Percentiles rank a stretch among this genome's conserved stretches.
These are phyloP conservation scores for Leccinum ponderosum DNA, from an alignment of 1,284 basidiomycete genomes.

Conservation along the genomic window DNA sequence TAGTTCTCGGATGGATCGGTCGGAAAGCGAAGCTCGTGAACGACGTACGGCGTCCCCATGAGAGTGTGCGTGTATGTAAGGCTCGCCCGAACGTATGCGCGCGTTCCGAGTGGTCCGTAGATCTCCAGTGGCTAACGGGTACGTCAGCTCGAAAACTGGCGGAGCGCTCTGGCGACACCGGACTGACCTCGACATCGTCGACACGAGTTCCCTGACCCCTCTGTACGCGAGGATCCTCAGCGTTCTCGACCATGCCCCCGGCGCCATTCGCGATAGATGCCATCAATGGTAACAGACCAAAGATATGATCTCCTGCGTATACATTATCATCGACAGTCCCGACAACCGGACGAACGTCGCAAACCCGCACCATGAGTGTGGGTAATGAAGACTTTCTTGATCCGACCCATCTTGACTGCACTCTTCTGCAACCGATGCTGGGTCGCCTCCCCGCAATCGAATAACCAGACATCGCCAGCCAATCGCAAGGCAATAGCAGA, in stretches of 20 bases:
- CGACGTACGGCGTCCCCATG: slow-evolving; percentile 74
- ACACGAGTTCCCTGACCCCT: slow-evolving; percentile 18
- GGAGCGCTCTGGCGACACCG: neutral
- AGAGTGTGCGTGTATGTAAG: slow-evolving; percentile 73
- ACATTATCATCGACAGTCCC: neutral
- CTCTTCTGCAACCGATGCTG: slow-evolving; percentile 79
- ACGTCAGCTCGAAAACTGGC: slow-evolving; percentile 7
- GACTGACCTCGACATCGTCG: slow-evolving; percentile 34
- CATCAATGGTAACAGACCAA: slow-evolving; percentile 77
- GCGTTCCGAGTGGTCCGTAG: slow-evolving; percentile 86
- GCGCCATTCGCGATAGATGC: slow-evolving; percentile 68
- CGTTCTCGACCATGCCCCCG: slow-evolving; percentile 61
- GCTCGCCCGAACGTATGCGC: slow-evolving; percentile 77
- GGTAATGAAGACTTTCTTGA: slow-evolving; percentile 88
- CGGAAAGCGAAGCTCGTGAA: slow-evolving; percentile 83
- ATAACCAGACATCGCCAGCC: slow-evolving; percentile 73
- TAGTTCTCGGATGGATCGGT: slow-evolving; percentile 52
- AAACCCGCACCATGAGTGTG: slow-evolving; percentile 77
- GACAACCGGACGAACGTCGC: neutral
- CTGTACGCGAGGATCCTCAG: slow-evolving; percentile 55
- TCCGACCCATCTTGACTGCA: slow-evolving; percentile 72
- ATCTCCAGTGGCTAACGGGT: slow-evolving; percentile 67
- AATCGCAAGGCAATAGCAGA: slow-evolving; percentile 67
- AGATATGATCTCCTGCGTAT: slow-evolving; percentile 77
- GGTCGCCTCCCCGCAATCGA: slow-evolving; percentile 92